Evolutionary conservation across 108 stramenopile species (phyloP).

Genomic region (Cyclotella sp.): DNA sequence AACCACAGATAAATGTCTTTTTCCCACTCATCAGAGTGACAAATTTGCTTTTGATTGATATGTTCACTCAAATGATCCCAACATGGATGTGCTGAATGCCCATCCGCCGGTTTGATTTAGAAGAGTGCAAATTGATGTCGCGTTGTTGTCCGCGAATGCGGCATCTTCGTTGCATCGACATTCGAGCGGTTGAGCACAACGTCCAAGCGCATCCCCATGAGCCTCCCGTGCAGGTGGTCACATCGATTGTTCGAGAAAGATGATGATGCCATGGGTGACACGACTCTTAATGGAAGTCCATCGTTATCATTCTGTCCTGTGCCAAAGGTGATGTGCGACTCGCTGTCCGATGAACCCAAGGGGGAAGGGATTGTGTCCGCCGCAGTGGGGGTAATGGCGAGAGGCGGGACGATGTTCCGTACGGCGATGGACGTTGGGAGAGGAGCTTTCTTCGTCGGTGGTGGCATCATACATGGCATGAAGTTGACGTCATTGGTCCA

Average conservation of each 20-base stretch:
- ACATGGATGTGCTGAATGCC: conserved; percentile 56
- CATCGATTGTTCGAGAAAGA: conserved; percentile 23
- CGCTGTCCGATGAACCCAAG: not conserved
- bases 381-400: not conserved
- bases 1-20: conserved; percentile 19
- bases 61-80: conserved; percentile 77
- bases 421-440: conserved; percentile 22
- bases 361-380: not conserved
- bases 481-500: no score
- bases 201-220: conserved; percentile 29
- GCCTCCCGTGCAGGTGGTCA: conserved; percentile 2
- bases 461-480: not conserved
- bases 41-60: conserved; percentile 2
- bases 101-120: not conserved
- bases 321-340: no score
- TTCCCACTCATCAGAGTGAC: not conserved
- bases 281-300: conserved; percentile 1
- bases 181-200: conserved; percentile 7
- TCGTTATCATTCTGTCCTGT: not conserved
- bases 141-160: not conserved
- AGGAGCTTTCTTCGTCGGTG: not conserved
- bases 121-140: not conserved
- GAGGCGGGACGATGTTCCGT: conserved; percentile 26
- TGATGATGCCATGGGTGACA: not conserved
- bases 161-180: not conserved